Percentiles rank a stretch among this genome's conserved stretches.
Conservation (phyloP, 495 filamentous ascomycete genomes). For the Penicillium waksmanii region DNA sequence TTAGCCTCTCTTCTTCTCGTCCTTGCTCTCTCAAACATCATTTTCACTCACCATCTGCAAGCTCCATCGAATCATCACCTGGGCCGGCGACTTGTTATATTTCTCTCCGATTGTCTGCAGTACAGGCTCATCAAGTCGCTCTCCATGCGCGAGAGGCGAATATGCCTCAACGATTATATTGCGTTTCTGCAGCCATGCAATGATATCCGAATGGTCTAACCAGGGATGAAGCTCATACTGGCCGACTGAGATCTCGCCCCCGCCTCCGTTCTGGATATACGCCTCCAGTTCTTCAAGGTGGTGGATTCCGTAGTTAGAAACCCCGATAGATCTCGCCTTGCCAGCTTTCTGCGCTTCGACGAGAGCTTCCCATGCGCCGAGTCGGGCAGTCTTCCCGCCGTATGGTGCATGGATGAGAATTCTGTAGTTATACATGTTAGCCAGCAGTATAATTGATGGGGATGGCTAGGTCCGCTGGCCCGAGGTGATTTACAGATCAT, state of each 20-base stretch:
- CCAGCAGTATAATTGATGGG: too few species aligned
- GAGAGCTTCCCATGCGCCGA: constrained; percentile 54
- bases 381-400: constrained; percentile 51
- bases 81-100: constrained; percentile 72
- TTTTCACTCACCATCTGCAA: constrained; percentile 62
- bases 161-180: constrained; percentile 80
- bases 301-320: constrained; percentile 60
- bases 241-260: constrained; percentile 77
- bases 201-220: constrained; percentile 74
- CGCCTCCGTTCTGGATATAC: constrained; percentile 72
- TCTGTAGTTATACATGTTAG: constrained; percentile 14
- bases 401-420: constrained; percentile 60
- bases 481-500: constrained; percentile 58
- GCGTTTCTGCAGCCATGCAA: constrained; percentile 70
- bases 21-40: too few species aligned
- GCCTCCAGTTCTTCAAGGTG: constrained; percentile 66
- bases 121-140: constrained; percentile 62
- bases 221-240: constrained; percentile 92
- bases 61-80: constrained; percentile 84
- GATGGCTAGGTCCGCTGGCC: background rate
- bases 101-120: constrained; percentile 65
- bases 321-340: constrained; percentile 52
- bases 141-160: constrained; percentile 71
- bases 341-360: constrained; percentile 57
- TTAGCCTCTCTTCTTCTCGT: background rate